Evolutionary conservation across 129 eudicot genomes (phyloP), one percentile per base, ranked within the genome.

Genomic region (Artemisia argyi): DNA sequence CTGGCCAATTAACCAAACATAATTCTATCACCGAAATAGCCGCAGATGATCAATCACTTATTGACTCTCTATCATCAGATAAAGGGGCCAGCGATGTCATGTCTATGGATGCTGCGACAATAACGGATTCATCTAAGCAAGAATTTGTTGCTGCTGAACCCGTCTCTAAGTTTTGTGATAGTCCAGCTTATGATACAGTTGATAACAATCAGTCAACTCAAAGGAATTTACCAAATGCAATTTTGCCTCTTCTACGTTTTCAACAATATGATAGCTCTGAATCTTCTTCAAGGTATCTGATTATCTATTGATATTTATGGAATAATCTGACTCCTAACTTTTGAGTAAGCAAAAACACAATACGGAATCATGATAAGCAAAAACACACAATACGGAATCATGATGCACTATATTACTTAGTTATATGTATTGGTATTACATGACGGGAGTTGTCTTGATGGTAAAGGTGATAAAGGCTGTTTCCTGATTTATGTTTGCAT

Each of bases 181-280:
- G 78, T 62, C 81, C 57, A 18, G 71, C 53, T 68, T 78, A 70
- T 73, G 83, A 80, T 59, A 66, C 53, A 32, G 65, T 46, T 39
- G 78, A 68, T 48, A 72, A 80, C 73, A 79, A 90, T 35, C 82
- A 85, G 67, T 52, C 78, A 47, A 24, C 85, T 47, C 94, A 83
- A 70, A 85, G 66, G 76, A 77, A 69, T 73, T 46, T 88, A 67
- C 96, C 91, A 42, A 78, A 76, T 82, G 84, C 94, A 67, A 81
- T 86, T 73, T 85, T 83, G 74, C 91, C 97, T 59, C 73, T 82
- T 49, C 72, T 88, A 26, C 85, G 88, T 47, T 82, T 70, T 75
- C 96, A 87, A 51, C 97, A 79, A 49, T 74, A 49, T 76, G 99
- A 85, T 64, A 86, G 97, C 81, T 91, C 91, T 48, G 97, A 95